Percentiles rank a stretch among this genome's conserved stretches.
phyloP scores from a whole-genome alignment of 2,329 filamentous ascomycete species.

The Kalaharituber pfeilii region DNA sequence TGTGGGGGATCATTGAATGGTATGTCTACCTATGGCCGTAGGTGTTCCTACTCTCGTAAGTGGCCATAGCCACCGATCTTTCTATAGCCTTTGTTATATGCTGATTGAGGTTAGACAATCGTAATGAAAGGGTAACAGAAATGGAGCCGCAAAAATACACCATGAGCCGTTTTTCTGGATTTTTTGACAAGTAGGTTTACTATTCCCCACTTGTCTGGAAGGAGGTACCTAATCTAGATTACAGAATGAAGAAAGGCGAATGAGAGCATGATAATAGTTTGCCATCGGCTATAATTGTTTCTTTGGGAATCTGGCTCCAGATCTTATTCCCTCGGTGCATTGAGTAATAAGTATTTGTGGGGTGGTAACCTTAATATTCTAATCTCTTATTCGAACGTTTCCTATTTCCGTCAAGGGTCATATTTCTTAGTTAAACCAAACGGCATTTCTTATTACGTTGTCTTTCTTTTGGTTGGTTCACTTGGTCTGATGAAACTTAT shows the following conservation, averaged over 20 bases:
- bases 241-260: too few species aligned
- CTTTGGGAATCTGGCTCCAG: neutral
- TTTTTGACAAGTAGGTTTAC: conserved; percentile 8
- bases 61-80: neutral
- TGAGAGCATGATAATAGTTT: neutral
- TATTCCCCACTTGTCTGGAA: neutral
- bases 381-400: neutral
- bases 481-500: neutral
- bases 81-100: neutral
- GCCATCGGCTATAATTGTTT: neutral
- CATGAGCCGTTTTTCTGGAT: conserved; percentile 6
- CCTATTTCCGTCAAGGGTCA: neutral
- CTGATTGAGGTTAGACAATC: too few species aligned
- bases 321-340: neutral
- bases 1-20: conserved; percentile 17
- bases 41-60: conserved; percentile 19
- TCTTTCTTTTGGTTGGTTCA: neutral
- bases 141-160: conserved; percentile 3
- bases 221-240: too few species aligned
- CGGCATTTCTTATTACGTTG: neutral
- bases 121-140: too few species aligned
- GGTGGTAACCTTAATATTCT: neutral
- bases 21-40: conserved; percentile 17
- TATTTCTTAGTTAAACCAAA: neutral
- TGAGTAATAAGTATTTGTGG: neutral